phyloP scores from a whole-genome alignment of 164 flowering plant species.

The Dillenia suffruticosa region DNA sequence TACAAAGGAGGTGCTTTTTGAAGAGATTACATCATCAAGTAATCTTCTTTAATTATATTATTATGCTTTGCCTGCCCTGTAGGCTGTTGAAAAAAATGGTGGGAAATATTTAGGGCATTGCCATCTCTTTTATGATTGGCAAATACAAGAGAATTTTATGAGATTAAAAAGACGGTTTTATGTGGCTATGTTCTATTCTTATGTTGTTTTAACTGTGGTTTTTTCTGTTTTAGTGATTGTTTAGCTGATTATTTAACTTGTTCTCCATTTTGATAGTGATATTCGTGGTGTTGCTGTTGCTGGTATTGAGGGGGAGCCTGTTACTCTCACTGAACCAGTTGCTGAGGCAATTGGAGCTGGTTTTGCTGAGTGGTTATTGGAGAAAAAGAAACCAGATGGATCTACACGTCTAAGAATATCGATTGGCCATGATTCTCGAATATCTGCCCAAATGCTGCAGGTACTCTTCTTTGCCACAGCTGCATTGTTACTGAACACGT shows the following conservation, averaged over 20 bases:
- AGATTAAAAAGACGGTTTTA: no score
- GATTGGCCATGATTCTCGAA: slow-evolving; percentile 96
- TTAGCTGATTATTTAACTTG: neutral
- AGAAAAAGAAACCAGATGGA: slow-evolving; percentile 60
- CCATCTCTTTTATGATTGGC: no score
- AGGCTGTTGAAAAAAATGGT: no score
- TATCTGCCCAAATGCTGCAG: slow-evolving; percentile 80
- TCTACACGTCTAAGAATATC: slow-evolving; percentile 64
- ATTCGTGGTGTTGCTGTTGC: slow-evolving; percentile 97
- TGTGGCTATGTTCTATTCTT: no score
- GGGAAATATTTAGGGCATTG: no score
- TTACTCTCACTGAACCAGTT: slow-evolving; percentile 83
- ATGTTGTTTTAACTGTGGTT: no score
- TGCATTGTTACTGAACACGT: neutral
- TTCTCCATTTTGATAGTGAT: slow-evolving; percentile 50
- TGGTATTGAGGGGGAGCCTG: slow-evolving; percentile 93
- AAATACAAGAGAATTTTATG: no score
- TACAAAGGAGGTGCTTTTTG: no score
- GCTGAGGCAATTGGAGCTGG: slow-evolving; percentile 95
- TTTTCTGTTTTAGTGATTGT: neutral
- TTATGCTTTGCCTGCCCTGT: no score
- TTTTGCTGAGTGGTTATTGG: slow-evolving; percentile 83
- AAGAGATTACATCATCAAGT: no score
- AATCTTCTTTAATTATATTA: no score
- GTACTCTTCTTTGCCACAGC: slow-evolving; percentile 20